Conservation (phyloP, 345 rosid species). For the Aethionema arabicum region DNA sequence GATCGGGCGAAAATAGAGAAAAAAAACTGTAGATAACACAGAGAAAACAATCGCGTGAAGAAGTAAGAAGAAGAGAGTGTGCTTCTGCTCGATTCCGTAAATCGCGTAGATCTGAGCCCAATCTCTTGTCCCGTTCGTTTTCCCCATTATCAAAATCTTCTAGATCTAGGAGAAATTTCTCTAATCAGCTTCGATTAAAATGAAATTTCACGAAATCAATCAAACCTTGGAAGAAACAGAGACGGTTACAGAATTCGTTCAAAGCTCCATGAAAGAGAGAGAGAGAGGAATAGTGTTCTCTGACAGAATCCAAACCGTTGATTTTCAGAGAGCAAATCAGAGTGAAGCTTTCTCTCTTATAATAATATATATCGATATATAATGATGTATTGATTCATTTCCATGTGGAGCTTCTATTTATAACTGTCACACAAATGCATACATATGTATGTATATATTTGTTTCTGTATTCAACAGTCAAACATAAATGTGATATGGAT, state of each 20-base stretch:
- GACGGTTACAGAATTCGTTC: constrained; percentile 21
- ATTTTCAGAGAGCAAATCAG: not conserved
- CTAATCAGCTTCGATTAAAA: too few relatives aligned
- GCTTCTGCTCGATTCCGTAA: constrained; percentile 93
- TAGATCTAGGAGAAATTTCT: not conserved
- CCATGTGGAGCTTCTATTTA: constrained; percentile 14
- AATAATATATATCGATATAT: not conserved
- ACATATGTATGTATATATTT: not conserved
- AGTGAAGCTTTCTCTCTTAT: constrained; percentile 1
- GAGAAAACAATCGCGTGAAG: constrained; percentile 72
- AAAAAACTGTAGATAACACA: constrained; percentile 57
- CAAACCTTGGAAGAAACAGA: constrained; percentile 9
- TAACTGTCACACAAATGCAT: constrained; percentile 17
- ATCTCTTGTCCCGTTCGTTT: constrained; percentile 43
- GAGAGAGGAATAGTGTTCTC: constrained; percentile 25
- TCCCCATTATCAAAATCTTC: constrained; percentile 36
- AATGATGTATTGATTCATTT: not conserved
- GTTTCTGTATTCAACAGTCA: constrained; percentile 22
- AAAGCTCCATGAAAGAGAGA: constrained; percentile 17
- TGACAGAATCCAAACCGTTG: constrained; percentile 32
- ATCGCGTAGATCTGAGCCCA: constrained; percentile 95
- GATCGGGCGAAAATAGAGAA: constrained; percentile 63
- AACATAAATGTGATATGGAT: constrained; percentile 9
- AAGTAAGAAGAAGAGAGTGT: constrained; percentile 65
- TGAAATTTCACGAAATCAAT: not conserved